Evolutionary conservation across 2,329 filamentous ascomycete species (phyloP), one percentile per base, ranked within the genome.

Genomic region (Zymoseptoria tritici): DNA sequence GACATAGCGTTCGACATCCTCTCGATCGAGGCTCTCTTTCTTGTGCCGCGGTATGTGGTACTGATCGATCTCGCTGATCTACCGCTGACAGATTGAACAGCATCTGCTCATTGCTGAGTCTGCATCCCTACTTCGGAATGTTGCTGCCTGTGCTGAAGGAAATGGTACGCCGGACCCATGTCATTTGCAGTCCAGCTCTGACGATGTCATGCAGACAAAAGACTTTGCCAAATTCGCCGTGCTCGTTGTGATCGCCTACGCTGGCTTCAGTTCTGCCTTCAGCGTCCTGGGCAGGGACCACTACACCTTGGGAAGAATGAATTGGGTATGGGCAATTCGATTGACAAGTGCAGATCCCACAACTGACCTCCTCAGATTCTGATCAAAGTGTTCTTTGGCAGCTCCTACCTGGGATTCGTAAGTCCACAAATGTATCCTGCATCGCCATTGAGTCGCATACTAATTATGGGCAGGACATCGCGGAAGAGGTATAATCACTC

Each of bases 61-160:
- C 16, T 46, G 8, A 54, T 20, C 9, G 8, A 22, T 19, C 36
- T 1, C 31, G 22, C 7, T 13, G 36, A 31, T 42, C 20, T 24
- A 57, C 24, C 13, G 52, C 57, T 62, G 21, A 65, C 54, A 24
- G 2, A 49, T 13, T 21, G 16, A 11, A 50, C 16, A 87, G 90
- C 61, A 88, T 96, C 66, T 96, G 88, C 76, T 95, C 91, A 13
- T 82, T 97, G 56, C 81, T 96, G 63, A 93, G 89, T 71, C 75
- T 97, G 64, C 91, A 91, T 68, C 90, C 90, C 1, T 96, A 95
- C 72, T 97, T 94, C 82, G 92, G 90, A 50, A 94, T 89, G 0
- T 75, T 94, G 46, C 92, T 97, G 61, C 92, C 91, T 0, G 95
- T 92, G 64, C 80, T 97, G 55, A 94, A 94, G 72, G 90, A 93